Evolutionary conservation across 306 rosid genomes (phyloP), one percentile per base, ranked within the genome.

Genomic region (Fragaria nilgerrensis): DNA sequence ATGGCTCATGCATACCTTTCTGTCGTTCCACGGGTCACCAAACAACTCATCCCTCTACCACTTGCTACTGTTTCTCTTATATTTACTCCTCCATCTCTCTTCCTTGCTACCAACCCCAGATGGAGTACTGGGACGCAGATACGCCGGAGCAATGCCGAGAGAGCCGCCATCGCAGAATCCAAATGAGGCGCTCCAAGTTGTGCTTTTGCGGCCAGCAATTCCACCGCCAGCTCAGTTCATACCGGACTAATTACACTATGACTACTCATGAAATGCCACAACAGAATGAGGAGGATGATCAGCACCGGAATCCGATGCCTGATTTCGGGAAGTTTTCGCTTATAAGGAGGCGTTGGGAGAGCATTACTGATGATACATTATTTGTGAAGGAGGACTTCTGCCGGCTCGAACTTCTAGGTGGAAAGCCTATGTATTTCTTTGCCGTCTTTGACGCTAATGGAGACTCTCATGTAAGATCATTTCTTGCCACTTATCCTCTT

Each of bases 391-490:
- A 75, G 64, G 76, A 69, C 71, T 75, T 75, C 36, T 80, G 76
- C 17, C 71, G 71, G 41, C 72, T 68, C 6, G 20, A 53, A 7
- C 34, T 66, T 41, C 12, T 50, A 2, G 77, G 77, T n/a, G 58
- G 76, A n/a, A 36, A 48, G 64, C 72, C 76, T 17, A 44, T 80
- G 29, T 80, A 80, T 69, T 75, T 75, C 75, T 80, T 80, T 70
- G 74, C 83, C n/a, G 61, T 73, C 67, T 79, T 41, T 61, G 73
- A 75, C 48, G 79, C 53, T 13, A 47, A 44, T 45, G 74, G 64
- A 14, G 64, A 48, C 50, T 65, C 73, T 32, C 71, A 62, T 19
- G 78, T 75, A 61, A 17, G 25, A 22, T 25, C 68, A 56, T 7
- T 20, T 9, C 10, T 59, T 27, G 15, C n/a, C 55, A 16, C n/a